These are phyloP conservation scores for Capsella bursapastoris DNA, from an alignment of 345 rosid genomes.

Conservation along the genomic window DNA sequence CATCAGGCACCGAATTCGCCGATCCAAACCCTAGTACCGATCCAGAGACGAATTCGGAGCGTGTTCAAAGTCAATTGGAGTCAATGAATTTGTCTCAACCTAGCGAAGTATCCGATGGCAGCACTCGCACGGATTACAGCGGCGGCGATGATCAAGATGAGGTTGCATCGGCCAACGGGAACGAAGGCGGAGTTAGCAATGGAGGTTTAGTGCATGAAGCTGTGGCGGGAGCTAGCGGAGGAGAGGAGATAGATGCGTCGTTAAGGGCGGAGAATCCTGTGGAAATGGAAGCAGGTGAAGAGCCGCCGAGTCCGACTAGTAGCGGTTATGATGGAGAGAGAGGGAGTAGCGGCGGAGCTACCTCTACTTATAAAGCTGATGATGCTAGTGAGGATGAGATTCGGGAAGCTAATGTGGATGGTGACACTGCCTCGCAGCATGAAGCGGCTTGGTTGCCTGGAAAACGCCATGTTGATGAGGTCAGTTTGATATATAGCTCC, in stretches of 20 bases:
- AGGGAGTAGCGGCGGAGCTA: conserved; percentile 78
- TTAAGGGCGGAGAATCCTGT: conserved; percentile 56
- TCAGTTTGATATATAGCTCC: conserved; percentile 25
- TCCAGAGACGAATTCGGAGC: conserved; percentile 45
- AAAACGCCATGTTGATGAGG: conserved; percentile 91
- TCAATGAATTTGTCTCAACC: conserved; percentile 44
- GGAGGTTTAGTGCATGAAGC: conserved; percentile 10
- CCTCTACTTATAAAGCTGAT: conserved; percentile 48
- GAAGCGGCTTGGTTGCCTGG: conserved; percentile 71
- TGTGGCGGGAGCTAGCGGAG: conserved; percentile 33
- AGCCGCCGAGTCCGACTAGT: conserved; percentile 77
- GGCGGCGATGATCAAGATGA: conserved; percentile 22
- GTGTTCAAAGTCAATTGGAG: conserved; percentile 41
- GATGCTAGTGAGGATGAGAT: conserved; percentile 68
- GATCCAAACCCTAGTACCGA: conserved; percentile 44
- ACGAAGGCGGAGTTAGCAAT: conserved; percentile 37
- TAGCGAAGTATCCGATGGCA: conserved; percentile 36
- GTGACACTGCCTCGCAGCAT: conserved; percentile 52
- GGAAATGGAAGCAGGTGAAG: conserved; percentile 63
- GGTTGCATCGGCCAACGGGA: conserved; percentile 42
- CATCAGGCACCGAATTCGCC: conserved; percentile 45
- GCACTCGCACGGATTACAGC: conserved; percentile 22
- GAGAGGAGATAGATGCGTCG: conserved; percentile 45
- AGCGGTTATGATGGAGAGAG: conserved; percentile 96
- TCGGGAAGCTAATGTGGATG: conserved; percentile 53